A percentile compares a stretch with the other conserved stretches of the same genome.
Evolutionary conservation across 805 yeast genomes (phyloP).

Genomic region (Wickerhamomyces mucosus): DNA sequence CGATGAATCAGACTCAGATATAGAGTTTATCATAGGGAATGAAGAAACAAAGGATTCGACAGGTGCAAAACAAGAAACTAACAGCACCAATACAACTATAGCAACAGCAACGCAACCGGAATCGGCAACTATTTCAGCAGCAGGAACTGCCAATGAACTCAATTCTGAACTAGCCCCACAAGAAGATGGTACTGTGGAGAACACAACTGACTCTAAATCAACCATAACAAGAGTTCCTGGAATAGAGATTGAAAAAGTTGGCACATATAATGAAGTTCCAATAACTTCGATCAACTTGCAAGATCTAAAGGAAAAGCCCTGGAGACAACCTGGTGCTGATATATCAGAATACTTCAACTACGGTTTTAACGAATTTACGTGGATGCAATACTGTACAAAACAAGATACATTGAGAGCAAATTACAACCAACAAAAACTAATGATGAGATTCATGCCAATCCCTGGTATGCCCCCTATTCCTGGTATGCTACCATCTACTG

Average conservation of each 20-base stretch:
- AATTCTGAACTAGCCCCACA: no score
- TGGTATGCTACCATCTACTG: slow-evolving; percentile 17
- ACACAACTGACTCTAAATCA: slow-evolving; percentile 8
- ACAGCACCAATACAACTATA: slow-evolving; percentile 17
- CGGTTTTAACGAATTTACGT: slow-evolving; percentile 93
- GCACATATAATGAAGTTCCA: slow-evolving; percentile 71
- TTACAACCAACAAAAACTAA: slow-evolving; percentile 72
- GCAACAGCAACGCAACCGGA: slow-evolving; percentile 21
- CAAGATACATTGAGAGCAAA: slow-evolving; percentile 77
- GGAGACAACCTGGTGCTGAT: slow-evolving; percentile 98
- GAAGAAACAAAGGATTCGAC: slow-evolving; percentile 19
- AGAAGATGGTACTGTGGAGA: no score
- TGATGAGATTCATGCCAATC: slow-evolving; percentile 48
- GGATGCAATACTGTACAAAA: slow-evolving; percentile 87
- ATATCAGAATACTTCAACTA: slow-evolving; percentile 89
- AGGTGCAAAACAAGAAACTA: slow-evolving; percentile 12
- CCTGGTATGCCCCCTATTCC: slow-evolving; percentile 25
- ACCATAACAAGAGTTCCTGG: slow-evolving; percentile 30
- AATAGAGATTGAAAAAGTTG: slow-evolving; percentile 64
- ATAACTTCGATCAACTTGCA: slow-evolving; percentile 74
- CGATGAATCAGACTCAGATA: slow-evolving; percentile 48
- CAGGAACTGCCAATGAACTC: no score
- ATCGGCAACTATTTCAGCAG: slow-evolving; percentile 23
- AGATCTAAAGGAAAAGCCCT: slow-evolving; percentile 85
- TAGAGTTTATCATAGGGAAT: slow-evolving; percentile 72